phyloP scores from a whole-genome alignment of 257 asterid species.

The Thymus mandschuricus region DNA sequence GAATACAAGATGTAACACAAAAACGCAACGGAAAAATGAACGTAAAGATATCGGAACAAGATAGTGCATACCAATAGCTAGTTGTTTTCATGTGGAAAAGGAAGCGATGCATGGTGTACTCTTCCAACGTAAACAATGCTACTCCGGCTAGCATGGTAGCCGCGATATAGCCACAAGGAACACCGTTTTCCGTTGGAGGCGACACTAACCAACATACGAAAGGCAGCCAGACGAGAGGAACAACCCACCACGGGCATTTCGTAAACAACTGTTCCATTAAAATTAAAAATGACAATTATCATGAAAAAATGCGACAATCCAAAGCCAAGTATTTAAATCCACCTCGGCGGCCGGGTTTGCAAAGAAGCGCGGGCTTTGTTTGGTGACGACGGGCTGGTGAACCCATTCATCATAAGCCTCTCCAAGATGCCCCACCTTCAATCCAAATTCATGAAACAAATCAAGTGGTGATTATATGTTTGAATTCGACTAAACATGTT shows the following conservation, averaged over 20 bases:
- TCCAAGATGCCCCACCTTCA: conserved; percentile 84
- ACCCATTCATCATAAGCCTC: conserved; percentile 76
- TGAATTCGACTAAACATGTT: too few relatives aligned
- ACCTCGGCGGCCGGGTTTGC: conserved; percentile 59
- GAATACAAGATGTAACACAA: too few relatives aligned
- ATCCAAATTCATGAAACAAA: too few relatives aligned
- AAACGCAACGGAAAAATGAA: neutral
- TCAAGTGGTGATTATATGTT: too few relatives aligned
- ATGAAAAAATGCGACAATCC: too few relatives aligned
- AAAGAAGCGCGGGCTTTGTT: conserved; percentile 57
- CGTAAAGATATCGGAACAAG: neutral
- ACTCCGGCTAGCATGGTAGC: conserved; percentile 47
- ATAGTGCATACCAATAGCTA: conserved; percentile 45
- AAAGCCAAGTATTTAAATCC: too few relatives aligned
- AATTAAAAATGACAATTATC: too few relatives aligned
- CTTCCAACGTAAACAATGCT: conserved; percentile 49
- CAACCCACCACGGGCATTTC: conserved; percentile 65
- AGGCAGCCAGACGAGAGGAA: conserved; percentile 75
- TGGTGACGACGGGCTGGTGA: conserved; percentile 63
- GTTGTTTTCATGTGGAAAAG: conserved; percentile 49
- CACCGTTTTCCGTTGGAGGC: conserved; percentile 39
- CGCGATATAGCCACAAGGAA: conserved; percentile 38
- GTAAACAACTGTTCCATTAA: conserved; percentile 52
- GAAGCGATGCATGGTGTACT: conserved; percentile 56
- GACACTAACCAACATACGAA: conserved; percentile 48